A percentile compares a stretch with the other conserved stretches of the same genome.
Evolutionary conservation across 192 early-diverging fungal genomes (phyloP).

Genomic region (Linnemannia zychae): DNA sequence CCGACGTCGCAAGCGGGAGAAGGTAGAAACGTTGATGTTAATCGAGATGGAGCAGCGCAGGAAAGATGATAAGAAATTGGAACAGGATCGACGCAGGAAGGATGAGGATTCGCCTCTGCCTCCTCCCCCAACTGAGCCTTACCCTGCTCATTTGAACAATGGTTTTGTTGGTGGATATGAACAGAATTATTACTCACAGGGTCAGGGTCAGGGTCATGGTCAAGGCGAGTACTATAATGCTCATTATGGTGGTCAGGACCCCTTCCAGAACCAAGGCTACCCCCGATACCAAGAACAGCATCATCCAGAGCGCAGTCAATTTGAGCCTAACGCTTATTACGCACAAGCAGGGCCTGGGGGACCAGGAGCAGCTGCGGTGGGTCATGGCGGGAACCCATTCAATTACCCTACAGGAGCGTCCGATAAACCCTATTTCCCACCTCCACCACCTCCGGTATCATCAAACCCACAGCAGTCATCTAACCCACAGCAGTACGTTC

Average conservation of each 20-base stretch:
- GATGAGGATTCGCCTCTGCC: neutral
- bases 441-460: neutral
- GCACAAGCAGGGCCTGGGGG: neutral
- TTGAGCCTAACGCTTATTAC: conserved; percentile 2
- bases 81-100: conserved; percentile 23
- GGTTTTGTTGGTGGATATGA: neutral
- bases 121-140: neutral
- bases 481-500: conserved; percentile 1
- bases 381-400: conserved; percentile 18
- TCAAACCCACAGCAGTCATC: neutral
- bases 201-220: neutral
- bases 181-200: neutral
- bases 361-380: neutral
- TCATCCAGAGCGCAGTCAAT: neutral
- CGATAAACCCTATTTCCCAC: neutral
- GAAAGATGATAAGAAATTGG: conserved; percentile 21
- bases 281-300: neutral
- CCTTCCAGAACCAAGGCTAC: conserved; percentile 32
- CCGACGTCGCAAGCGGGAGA: conserved; percentile 20
- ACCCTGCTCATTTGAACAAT: neutral
- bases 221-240: conserved; percentile 1
- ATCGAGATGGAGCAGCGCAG: conserved; percentile 33
- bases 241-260: conserved; percentile 13
- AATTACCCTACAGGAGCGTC: neutral
- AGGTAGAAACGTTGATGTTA: conserved; percentile 18